These are phyloP conservation scores for Neofusicoccum kwambonambiense DNA, from an alignment of 2,329 filamentous ascomycete species.

Conservation along the genomic window DNA sequence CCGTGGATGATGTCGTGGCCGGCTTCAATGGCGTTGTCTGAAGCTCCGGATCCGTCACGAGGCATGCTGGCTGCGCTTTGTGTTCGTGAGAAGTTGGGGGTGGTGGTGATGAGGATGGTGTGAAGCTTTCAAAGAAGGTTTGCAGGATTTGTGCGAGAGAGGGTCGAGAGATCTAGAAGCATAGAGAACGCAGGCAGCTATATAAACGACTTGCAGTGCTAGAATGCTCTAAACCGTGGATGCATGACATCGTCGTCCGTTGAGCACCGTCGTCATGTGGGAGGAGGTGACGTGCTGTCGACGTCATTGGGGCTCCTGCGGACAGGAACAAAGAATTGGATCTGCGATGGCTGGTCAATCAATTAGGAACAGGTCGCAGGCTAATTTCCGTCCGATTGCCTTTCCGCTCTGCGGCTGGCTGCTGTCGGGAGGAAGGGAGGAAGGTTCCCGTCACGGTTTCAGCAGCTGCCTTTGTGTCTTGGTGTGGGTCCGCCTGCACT, in stretches of 20 bases:
- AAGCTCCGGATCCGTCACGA: slow-evolving; percentile 51
- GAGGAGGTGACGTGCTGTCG: not conserved
- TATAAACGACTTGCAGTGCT: too few species aligned
- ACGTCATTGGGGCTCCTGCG: not conserved
- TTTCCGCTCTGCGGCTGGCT: not conserved
- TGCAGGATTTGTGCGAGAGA: too few species aligned
- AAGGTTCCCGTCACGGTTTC: not conserved
- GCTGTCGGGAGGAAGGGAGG: not conserved
- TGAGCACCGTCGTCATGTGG: slow-evolving; percentile 1
- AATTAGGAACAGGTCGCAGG: not conserved
- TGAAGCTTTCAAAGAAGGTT: too few species aligned
- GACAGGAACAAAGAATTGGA: not conserved
- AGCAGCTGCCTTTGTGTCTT: not conserved
- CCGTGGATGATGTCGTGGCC: slow-evolving; percentile 49
- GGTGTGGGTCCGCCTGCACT: not conserved
- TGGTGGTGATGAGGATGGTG: not conserved
- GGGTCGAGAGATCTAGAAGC: too few species aligned
- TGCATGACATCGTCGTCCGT: not conserved
- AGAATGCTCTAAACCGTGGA: too few species aligned
- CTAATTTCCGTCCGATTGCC: not conserved
- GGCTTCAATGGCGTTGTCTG: slow-evolving; percentile 48
- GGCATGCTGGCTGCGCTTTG: slow-evolving; percentile 43
- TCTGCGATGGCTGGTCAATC: not conserved
- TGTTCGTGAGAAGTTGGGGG: not conserved
- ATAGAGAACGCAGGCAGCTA: too few species aligned